A percentile compares a stretch with the other conserved stretches of the same genome.
Evolutionary conservation across 495 filamentous ascomycete genomes (phyloP).

Genomic region (Daldinia vernicosa): DNA sequence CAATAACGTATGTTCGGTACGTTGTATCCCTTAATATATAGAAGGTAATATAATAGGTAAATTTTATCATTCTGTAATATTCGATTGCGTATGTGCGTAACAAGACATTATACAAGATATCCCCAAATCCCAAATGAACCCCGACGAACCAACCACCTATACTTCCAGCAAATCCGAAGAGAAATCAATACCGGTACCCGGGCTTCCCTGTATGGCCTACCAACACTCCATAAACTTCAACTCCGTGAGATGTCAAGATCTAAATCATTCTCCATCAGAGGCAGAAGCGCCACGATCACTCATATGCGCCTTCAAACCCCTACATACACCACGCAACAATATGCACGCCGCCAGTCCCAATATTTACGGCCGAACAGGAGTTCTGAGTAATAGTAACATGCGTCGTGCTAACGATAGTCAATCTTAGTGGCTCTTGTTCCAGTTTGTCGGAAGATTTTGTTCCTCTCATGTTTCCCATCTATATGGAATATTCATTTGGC

Average conservation of each 20-base stretch:
- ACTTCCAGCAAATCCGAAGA: not conserved
- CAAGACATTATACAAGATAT: not conserved
- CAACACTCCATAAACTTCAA: not conserved
- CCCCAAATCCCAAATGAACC: not conserved
- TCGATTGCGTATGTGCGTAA: not conserved
- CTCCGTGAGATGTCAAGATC: not conserved
- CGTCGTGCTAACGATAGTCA: slow-evolving; percentile 4
- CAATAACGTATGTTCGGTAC: not conserved
- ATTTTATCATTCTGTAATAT: no score
- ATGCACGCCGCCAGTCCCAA: not conserved
- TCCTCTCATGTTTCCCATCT: not conserved
- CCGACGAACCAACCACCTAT: not conserved
- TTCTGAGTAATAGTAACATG: not conserved
- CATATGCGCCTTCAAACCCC: not conserved
- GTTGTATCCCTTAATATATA: not conserved
- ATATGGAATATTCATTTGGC: not conserved
- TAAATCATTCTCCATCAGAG: not conserved
- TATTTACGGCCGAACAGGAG: not conserved
- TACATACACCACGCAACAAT: slow-evolving; percentile 1
- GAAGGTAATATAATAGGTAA: not conserved
- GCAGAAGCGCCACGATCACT: not conserved
- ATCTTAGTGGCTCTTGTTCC: not conserved
- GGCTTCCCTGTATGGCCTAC: not conserved
- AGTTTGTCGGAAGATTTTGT: not conserved
- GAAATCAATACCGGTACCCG: not conserved